Evolutionary conservation across 2,329 filamentous ascomycete genomes (phyloP).

Genomic region (Hypoxylon sp.): DNA sequence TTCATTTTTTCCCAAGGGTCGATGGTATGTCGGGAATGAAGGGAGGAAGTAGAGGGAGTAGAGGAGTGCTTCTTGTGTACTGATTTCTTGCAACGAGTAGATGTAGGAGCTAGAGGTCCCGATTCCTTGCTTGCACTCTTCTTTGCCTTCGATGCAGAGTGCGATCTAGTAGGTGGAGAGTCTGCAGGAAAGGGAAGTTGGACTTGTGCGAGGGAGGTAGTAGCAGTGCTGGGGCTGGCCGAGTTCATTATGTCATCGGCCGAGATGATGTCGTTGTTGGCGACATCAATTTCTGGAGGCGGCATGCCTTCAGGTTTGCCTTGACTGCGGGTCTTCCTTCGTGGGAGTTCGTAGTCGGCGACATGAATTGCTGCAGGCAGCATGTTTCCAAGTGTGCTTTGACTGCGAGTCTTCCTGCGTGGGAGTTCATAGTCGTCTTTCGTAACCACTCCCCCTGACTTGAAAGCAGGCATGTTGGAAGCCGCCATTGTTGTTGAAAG

Average conservation of each 20-base stretch:
- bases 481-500: neutral
- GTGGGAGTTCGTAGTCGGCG: neutral
- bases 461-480: neutral
- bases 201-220: neutral
- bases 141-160: neutral
- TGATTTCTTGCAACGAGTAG: neutral
- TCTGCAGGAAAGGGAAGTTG: neutral
- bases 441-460: neutral
- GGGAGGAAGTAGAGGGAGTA: neutral
- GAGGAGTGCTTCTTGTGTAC: neutral
- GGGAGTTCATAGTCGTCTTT: neutral
- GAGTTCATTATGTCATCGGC: neutral
- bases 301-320: neutral
- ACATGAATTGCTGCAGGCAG: neutral
- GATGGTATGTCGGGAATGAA: too few species aligned
- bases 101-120: neutral
- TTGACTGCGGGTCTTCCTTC: neutral
- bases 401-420: neutral
- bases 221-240: neutral
- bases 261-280: neutral
- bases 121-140: neutral
- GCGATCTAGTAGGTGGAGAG: neutral
- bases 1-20: neutral
- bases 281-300: neutral
- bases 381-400: too few species aligned